A percentile compares a stretch with the other conserved stretches of the same genome.
These are phyloP conservation scores for Alectoria sarmentosa DNA, from an alignment of 495 filamentous ascomycete species.

Conservation along the genomic window DNA sequence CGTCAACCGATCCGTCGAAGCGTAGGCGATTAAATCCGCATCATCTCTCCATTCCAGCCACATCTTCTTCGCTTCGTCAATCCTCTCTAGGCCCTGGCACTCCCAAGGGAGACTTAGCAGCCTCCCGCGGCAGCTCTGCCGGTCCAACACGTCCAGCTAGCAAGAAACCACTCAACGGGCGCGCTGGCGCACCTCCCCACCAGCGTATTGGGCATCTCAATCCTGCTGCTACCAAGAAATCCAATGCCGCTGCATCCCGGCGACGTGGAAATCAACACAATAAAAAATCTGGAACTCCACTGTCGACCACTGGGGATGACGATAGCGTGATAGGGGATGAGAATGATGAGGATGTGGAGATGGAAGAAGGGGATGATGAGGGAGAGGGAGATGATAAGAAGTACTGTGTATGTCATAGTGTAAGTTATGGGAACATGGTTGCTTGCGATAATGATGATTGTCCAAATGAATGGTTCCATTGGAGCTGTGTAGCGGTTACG, in stretches of 20 bases:
- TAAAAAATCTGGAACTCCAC: slow-evolving; percentile 37
- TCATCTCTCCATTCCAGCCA: slow-evolving; percentile 56
- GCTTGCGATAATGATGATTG: slow-evolving; percentile 93
- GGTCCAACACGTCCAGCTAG: slow-evolving; percentile 21
- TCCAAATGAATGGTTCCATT: slow-evolving; percentile 97
- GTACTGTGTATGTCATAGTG: slow-evolving; percentile 88
- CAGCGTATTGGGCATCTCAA: slow-evolving; percentile 53
- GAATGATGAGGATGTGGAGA: slow-evolving; percentile 46
- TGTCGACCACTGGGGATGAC: slow-evolving; percentile 24
- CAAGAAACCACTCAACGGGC: slow-evolving; percentile 34
- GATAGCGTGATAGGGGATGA: slow-evolving; percentile 35
- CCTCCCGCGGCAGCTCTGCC: slow-evolving; percentile 22
- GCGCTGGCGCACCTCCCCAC: slow-evolving; percentile 54
- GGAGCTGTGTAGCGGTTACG: slow-evolving; percentile 86
- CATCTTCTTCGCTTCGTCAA: slow-evolving; percentile 72
- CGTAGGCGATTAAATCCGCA: slow-evolving; percentile 62
- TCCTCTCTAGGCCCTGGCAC: slow-evolving; percentile 78
- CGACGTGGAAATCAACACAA: slow-evolving; percentile 27
- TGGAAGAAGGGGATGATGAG: slow-evolving; percentile 66
- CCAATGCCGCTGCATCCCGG: slow-evolving; percentile 39
- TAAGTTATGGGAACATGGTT: slow-evolving; percentile 96
- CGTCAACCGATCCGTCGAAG: slow-evolving; percentile 68
- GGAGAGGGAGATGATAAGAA: slow-evolving; percentile 84
- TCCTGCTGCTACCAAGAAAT: slow-evolving; percentile 35
- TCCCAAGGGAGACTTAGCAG: slow-evolving; percentile 61